These are phyloP conservation scores for Penicillium sp. DNA, from an alignment of 2,329 filamentous ascomycete genomes.

Conservation along the genomic window DNA sequence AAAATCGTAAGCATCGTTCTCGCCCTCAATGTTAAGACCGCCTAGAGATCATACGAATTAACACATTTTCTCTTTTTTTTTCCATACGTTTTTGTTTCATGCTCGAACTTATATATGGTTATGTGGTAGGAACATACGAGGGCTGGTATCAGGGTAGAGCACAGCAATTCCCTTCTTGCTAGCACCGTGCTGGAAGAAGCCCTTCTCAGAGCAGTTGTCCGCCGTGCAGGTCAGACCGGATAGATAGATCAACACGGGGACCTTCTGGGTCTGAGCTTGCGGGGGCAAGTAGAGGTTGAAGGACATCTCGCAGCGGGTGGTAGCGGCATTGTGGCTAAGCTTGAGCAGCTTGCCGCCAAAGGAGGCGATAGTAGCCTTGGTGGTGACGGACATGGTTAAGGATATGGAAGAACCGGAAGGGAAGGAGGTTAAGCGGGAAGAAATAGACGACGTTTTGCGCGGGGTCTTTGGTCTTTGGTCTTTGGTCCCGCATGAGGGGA, in stretches of 20 bases:
- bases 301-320: conserved; percentile 83
- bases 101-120: background rate
- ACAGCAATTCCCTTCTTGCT: conserved; percentile 81
- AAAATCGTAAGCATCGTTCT: conserved; percentile 89
- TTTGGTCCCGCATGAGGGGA: conserved; percentile 32
- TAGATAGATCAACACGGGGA: conserved; percentile 88
- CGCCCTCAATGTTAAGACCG: conserved; percentile 75
- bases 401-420: background rate
- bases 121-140: conserved; percentile 55
- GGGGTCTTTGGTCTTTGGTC: conserved; percentile 19
- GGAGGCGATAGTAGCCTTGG: conserved; percentile 81
- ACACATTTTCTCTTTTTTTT: background rate
- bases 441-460: conserved; percentile 14
- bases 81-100: background rate
- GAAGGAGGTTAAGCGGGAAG: background rate
- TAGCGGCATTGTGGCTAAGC: conserved; percentile 77
- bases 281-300: conserved; percentile 90
- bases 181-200: conserved; percentile 87
- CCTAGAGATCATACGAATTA: conserved; percentile 42
- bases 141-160: conserved; percentile 92
- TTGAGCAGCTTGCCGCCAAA: conserved; percentile 96
- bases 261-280: conserved; percentile 62
- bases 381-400: conserved; percentile 74
- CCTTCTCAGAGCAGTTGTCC: conserved; percentile 73
- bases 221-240: conserved; percentile 93